Conservation (phyloP, 176 grass and related monocot genomes). For the Cenchrus fungigraminus region DNA sequence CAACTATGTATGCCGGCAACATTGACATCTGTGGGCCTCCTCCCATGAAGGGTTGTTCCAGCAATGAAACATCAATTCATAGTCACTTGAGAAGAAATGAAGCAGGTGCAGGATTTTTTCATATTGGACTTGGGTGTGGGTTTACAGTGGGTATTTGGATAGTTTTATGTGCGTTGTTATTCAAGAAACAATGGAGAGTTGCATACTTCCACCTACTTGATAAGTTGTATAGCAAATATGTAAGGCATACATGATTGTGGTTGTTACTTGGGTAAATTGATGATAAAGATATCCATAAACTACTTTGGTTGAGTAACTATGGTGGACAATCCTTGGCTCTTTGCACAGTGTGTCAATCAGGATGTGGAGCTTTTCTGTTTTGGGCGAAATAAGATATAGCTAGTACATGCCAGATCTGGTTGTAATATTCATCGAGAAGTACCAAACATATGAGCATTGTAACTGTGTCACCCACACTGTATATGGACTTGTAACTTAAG, state of each 20-base stretch:
- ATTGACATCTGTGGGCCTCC: constrained; percentile 25
- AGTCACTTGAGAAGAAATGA: not conserved
- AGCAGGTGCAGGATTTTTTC: not conserved
- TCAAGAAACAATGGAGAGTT: constrained; percentile 27
- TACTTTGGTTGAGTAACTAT: not conserved
- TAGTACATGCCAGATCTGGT: not conserved
- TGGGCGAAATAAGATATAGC: too few relatives aligned
- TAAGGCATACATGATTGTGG: not conserved
- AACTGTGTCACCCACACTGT: too few relatives aligned
- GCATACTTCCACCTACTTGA: constrained; percentile 8
- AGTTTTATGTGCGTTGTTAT: constrained; percentile 15
- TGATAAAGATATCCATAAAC: not conserved
- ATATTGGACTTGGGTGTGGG: not conserved
- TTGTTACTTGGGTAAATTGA: not conserved
- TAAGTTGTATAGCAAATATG: not conserved
- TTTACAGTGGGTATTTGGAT: constrained; percentile 33
- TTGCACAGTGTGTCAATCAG: not conserved
- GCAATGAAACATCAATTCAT: too few relatives aligned
- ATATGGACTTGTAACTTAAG: too few relatives aligned
- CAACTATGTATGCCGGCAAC: constrained; percentile 46
- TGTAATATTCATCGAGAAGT: too few relatives aligned
- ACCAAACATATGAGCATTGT: too few relatives aligned
- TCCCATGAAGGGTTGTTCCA: not conserved
- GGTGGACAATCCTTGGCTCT: not conserved
- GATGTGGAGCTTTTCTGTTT: not conserved